phyloP scores from a whole-genome alignment of 208 protist genomes.

The Vickermania ingenoplastis region DNA sequence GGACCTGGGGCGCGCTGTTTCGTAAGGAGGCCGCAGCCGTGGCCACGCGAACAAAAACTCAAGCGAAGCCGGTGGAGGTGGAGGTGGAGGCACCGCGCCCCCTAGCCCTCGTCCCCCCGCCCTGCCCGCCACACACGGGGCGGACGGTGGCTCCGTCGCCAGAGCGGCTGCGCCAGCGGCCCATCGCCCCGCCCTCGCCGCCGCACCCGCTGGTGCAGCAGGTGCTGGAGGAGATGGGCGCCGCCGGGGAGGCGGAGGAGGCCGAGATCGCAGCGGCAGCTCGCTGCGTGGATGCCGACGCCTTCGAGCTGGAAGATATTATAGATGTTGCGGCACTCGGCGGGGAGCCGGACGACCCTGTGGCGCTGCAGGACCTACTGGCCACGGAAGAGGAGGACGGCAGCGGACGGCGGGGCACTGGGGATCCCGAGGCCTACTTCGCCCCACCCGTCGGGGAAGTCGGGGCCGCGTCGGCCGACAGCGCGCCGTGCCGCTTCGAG shows the following conservation, averaged over 20 bases:
- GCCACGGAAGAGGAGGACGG: no score
- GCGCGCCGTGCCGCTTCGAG: background rate
- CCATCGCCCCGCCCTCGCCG: no score
- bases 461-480: background rate
- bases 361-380: background rate
- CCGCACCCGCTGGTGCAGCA: no score
- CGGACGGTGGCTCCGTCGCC: no score
- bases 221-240: background rate
- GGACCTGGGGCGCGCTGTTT: background rate
- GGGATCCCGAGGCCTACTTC: no score
- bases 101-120: background rate
- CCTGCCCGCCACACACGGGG: no score
- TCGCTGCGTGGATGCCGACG: background rate
- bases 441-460: background rate
- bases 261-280: background rate
- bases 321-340: background rate
- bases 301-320: no score
- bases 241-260: background rate
- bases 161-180: no score
- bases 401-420: no score
- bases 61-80: background rate
- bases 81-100: background rate
- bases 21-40: background rate
- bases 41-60: background rate
- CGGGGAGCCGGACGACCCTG: no score